A percentile compares a stretch with the other conserved stretches of the same genome.
Conservation (phyloP, 805 yeast species). For the Suhomyces emberorum region DNA sequence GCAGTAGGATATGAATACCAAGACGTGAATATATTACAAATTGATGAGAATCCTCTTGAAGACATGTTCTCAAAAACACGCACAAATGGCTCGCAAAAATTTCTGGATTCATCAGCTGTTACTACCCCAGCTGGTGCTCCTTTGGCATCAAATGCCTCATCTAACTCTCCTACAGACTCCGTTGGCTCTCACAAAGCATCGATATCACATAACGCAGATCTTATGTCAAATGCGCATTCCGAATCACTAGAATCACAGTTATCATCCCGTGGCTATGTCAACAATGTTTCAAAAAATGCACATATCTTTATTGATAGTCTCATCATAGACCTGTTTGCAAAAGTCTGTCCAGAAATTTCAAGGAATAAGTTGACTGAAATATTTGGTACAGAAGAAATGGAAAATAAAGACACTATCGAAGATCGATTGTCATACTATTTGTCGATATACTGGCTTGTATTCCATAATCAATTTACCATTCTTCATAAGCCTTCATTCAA, state of each 20-base stretch:
- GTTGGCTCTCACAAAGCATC: conserved; percentile 13
- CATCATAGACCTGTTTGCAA: conserved; percentile 32
- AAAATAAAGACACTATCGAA: conserved; percentile 22
- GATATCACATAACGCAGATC: conserved; percentile 8
- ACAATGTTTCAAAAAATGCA: conserved; percentile 24
- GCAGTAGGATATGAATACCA: conserved; percentile 19
- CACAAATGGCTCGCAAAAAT: background rate
- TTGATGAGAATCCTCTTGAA: conserved; percentile 38
- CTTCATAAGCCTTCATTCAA: conserved; percentile 59
- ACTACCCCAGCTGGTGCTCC: background rate
- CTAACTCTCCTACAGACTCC: conserved; percentile 32
- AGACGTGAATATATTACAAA: conserved; percentile 36
- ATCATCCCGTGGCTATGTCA: conserved; percentile 17
- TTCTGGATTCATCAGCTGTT: background rate
- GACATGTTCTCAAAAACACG: conserved; percentile 23
- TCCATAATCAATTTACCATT: conserved; percentile 58
- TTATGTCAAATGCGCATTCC: conserved; percentile 4
- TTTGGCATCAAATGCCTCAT: conserved; percentile 17
- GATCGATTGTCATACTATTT: conserved; percentile 35
- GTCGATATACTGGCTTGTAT: conserved; percentile 52
- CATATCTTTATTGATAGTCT: conserved; percentile 39
- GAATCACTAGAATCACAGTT: conserved; percentile 14
- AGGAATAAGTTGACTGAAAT: conserved; percentile 24
- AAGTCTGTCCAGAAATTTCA: conserved; percentile 26
- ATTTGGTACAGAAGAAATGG: conserved; percentile 23